A percentile compares a stretch with the other conserved stretches of the same genome.
Evolutionary conservation across 345 rosid genomes (phyloP).

Genomic region (Lepidium aucheri): DNA sequence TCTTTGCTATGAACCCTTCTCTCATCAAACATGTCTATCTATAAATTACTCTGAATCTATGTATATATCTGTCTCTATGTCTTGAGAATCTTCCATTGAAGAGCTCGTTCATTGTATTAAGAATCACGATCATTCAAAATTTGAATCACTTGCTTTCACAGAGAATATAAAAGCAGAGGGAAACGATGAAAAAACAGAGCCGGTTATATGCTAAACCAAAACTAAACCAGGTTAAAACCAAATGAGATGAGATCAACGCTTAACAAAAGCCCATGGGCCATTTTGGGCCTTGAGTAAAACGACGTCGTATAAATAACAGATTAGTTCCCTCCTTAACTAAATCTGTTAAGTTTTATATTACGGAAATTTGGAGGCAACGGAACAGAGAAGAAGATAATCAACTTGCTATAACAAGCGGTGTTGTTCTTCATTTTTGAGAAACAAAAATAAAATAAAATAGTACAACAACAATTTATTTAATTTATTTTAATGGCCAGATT

Average conservation of each 20-base stretch:
- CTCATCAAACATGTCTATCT: no score
- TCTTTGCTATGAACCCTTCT: slow-evolving; percentile 60
- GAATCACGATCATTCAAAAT: neutral
- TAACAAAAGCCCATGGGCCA: slow-evolving; percentile 10
- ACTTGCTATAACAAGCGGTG: slow-evolving; percentile 32
- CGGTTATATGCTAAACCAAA: neutral
- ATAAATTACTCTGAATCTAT: no score
- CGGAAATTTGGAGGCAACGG: slow-evolving; percentile 26
- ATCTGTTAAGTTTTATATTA: slow-evolving; percentile 17
- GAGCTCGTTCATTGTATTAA: no score
- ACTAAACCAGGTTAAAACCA: neutral
- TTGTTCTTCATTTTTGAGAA: slow-evolving; percentile 14
- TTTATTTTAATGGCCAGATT: slow-evolving; percentile 30
- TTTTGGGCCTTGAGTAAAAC: neutral
- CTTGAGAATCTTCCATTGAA: no score
- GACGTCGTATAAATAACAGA: neutral
- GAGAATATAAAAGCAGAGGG: neutral
- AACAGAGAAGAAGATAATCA: slow-evolving; percentile 5
- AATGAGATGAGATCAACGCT: neutral
- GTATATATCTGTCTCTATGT: no score
- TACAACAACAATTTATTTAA: neutral
- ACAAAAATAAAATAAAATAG: neutral
- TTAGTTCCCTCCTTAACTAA: slow-evolving; percentile 16
- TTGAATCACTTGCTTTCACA: neutral
- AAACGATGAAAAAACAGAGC: neutral